Evolutionary conservation across 805 yeast species (phyloP), one percentile per base, ranked within the genome.

Genomic region (Candida michaelii): DNA sequence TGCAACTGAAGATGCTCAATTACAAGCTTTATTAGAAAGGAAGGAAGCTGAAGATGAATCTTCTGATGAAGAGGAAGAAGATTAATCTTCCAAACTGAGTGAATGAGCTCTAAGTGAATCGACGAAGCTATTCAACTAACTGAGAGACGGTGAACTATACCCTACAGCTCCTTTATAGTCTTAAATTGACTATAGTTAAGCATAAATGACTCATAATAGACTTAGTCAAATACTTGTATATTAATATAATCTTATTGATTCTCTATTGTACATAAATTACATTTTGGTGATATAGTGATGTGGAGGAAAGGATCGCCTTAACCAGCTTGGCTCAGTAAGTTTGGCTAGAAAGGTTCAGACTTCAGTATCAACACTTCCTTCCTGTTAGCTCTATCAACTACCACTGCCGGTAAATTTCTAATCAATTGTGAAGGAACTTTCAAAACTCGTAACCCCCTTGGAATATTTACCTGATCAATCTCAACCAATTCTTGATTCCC

Each of bases 1-100:
- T 44, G 98, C 96, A 47, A 87, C 93, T 47, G 99, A 93, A 65
- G 99, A 93, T 66, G 98, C 97, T 47, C 97, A 90, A 71, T 80
- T 93, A 60, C 96, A 89, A 69, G 96, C 96, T 47, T 79, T 93
- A 52, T 82, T 93, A 80, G 97, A 91, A 71, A 80, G 87, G 62
- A 87, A 89, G 63, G 97, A 89, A 73, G 76, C 84, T 61, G 97
- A 88, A 65, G 90, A 86, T 60, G 81, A 83, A 62, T 83, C 83
- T 56, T 89, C 86, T 45, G 84, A 89, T 37, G 90, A 85, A 44
- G 95, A 86, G 53, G 93, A 83, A 46, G 73, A 68, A 21, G 68
- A 66, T 40, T 55, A 58, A 25, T 38, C 23, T 21, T 6, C 8
- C 8, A 8, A 21, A 21, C n/a, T n/a, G n/a, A n/a, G n/a, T n/a